phyloP scores from a whole-genome alignment of 139 green algal genomes.

The Picocystis salinarum region DNA sequence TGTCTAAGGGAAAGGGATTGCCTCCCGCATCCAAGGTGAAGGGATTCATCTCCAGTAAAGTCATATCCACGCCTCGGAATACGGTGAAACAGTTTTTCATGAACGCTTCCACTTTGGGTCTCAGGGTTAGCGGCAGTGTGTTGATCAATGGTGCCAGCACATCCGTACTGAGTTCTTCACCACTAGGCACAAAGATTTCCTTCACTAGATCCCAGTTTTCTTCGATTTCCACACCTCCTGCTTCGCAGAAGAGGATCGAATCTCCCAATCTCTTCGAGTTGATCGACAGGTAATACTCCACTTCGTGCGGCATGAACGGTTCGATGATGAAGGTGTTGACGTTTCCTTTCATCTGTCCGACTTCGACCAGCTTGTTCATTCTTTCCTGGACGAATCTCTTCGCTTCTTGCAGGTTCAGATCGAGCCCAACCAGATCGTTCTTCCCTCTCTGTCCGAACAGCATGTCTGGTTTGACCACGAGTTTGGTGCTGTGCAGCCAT shows the following conservation, averaged over 20 bases:
- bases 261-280: too few relatives aligned
- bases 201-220: slow-evolving; percentile 82
- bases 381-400: slow-evolving; percentile 49
- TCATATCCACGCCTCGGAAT: slow-evolving; percentile 67
- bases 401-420: slow-evolving; percentile 32
- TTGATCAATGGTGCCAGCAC: slow-evolving; percentile 44
- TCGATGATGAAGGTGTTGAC: slow-evolving; percentile 82
- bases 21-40: slow-evolving; percentile 56
- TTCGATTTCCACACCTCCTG: slow-evolving; percentile 74
- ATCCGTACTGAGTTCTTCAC: slow-evolving; percentile 7
- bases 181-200: slow-evolving; percentile 25
- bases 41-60: slow-evolving; percentile 86
- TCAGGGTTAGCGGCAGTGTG: slow-evolving; percentile 43
- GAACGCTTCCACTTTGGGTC: slow-evolving; percentile 43
- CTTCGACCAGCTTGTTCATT: slow-evolving; percentile 41
- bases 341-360: slow-evolving; percentile 38
- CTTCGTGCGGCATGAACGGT: slow-evolving; percentile 73
- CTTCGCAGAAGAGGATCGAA: slow-evolving; percentile 47
- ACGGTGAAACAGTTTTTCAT: slow-evolving; percentile 22
- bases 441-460: slow-evolving; percentile 88
- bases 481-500: slow-evolving; percentile 34
- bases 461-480: slow-evolving; percentile 92
- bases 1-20: slow-evolving; percentile 47
- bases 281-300: slow-evolving; percentile 67
- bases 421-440: slow-evolving; percentile 71